phyloP scores from a whole-genome alignment of 305 asterid genomes.

The Fraxinus baroniana region DNA sequence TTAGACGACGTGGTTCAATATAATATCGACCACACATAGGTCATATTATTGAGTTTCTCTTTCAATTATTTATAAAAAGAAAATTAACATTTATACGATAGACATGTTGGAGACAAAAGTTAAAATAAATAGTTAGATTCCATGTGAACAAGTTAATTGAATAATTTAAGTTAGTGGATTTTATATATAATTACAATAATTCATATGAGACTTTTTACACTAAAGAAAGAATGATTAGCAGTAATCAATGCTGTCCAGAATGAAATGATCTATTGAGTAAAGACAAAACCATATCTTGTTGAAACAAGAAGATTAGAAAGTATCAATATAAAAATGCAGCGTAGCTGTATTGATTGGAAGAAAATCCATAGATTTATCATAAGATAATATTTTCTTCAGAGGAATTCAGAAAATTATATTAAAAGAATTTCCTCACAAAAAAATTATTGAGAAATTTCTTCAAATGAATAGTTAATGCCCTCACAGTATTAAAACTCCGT shows the following conservation, averaged over 20 bases:
- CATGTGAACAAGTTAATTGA: background rate
- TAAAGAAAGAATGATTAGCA: background rate
- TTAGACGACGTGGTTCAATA: background rate
- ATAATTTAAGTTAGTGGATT: background rate
- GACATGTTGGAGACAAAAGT: background rate
- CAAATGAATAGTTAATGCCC: background rate
- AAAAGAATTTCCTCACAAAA: background rate
- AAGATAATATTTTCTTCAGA: background rate
- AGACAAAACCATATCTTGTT: constrained; percentile 5
- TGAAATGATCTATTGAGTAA: background rate
- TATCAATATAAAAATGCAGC: background rate
- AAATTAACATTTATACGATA: background rate
- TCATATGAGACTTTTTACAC: background rate
- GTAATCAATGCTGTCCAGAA: constrained; percentile 1
- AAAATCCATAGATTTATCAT: background rate
- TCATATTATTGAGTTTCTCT: background rate
- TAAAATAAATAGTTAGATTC: background rate
- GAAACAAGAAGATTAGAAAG: background rate
- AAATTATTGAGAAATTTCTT: background rate
- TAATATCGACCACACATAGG: background rate
- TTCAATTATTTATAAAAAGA: background rate
- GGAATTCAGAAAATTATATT: background rate
- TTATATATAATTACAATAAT: background rate
- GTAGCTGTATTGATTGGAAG: background rate
- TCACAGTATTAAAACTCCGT: background rate